Conservation (phyloP, 139 green algal species). For the Asterochloris erici region DNA sequence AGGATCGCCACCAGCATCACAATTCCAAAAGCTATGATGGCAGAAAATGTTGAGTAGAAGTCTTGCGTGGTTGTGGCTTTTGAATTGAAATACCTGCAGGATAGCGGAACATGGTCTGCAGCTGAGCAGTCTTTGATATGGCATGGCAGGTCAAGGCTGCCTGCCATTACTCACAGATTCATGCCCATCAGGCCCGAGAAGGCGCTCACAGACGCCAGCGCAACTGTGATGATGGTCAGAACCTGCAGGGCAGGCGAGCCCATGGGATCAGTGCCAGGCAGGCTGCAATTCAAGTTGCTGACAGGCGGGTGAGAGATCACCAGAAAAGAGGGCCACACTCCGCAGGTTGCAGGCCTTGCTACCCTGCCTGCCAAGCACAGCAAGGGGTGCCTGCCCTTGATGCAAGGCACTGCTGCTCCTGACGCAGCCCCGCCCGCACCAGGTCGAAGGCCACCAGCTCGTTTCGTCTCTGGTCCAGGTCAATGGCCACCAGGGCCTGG, state of each 20-base stretch:
- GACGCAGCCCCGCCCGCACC: background rate
- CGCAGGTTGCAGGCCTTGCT: background rate
- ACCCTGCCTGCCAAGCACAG: background rate
- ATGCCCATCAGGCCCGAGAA: slow-evolving; percentile 19
- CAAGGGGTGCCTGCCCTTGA: background rate
- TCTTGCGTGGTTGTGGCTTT: no score
- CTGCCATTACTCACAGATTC: slow-evolving; percentile 18
- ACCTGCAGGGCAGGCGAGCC: slow-evolving; percentile 6
- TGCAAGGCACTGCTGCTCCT: no score
- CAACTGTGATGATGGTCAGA: slow-evolving; percentile 24
- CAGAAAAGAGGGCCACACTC: no score
- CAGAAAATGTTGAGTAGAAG: background rate
- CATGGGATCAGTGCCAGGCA: background rate
- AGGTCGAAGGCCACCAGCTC: slow-evolving; percentile 31
- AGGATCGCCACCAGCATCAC: no score
- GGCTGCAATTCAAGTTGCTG: no score
- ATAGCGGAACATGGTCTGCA: no score
- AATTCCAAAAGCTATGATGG: background rate
- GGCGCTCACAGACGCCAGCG: slow-evolving; percentile 16
- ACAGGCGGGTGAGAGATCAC: no score
- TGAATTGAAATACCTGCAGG: no score
- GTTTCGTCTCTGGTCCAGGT: slow-evolving; percentile 32
- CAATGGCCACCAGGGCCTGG: slow-evolving; percentile 20
- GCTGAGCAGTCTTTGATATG: no score
- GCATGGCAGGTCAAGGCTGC: no score